Evolutionary conservation across 148 eudicot genomes (phyloP), one percentile per base, ranked within the genome.

Genomic region (Camellia granthamiana): DNA sequence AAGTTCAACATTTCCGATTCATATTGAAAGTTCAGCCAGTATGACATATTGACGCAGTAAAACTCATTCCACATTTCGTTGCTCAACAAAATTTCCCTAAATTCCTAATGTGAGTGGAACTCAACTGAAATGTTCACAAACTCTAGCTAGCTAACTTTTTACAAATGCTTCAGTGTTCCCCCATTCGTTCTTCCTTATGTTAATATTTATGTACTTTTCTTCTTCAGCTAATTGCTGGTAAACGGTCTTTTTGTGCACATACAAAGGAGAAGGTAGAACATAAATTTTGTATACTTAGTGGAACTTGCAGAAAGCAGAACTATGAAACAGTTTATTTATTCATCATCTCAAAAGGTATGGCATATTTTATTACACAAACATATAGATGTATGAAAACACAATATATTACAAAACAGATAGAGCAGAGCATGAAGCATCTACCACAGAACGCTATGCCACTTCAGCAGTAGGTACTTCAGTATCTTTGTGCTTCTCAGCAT

Each of bases 401-500:
- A 67, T 0, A 67, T 42, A 41, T 41, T 14, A 67, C 71, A 41
- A 41, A 67, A 67, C 7, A 7, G 52, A 49, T 30, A 42, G 21
- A 70, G 55, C 30, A 70, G 55, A 70, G 55, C 18, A 0, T 46
- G 18, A 19, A 72, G 74, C 41, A 71, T 49, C 61, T 13, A 30
- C 11, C 11, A 14, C 46, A 30, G 46, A 30, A 14, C 5, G 15
- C 77, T 56, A 55, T 0, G 63, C 64, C 77, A 16, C 49, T 13
- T 15, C 46, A 55, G 51, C 47, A 41, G 0, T 16, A 0, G 21
- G 12, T 41, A 11, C 3, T 44, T 76, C 78, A 7, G 74, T 59
- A 71, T 85, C 90, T 76, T 85, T 82, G 63, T 85, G 81, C 73
- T 78, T 81, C 72, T 85, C 89, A 23, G 84, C 84, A 76, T 77